phyloP scores from a whole-genome alignment of 1,139 yeast genomes.

The Suhomyces guaymorum region DNA sequence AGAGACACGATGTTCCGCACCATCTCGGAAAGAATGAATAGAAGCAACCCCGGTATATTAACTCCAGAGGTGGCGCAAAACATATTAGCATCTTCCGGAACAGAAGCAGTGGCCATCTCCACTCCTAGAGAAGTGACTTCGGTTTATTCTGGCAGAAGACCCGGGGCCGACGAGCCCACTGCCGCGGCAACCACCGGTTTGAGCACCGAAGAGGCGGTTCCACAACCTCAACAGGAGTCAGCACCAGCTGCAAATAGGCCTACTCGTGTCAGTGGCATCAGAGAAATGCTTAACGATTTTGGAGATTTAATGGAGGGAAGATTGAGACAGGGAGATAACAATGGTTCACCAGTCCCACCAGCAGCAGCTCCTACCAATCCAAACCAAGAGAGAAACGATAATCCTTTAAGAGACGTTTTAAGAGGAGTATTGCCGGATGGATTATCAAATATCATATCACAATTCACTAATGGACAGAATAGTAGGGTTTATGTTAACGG shows the following conservation, averaged over 20 bases:
- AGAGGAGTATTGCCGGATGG: slow-evolving; percentile 17
- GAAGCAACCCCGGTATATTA: slow-evolving; percentile 38
- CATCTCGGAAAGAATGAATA: slow-evolving; percentile 35
- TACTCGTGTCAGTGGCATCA: slow-evolving; percentile 11
- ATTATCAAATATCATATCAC: slow-evolving; percentile 15
- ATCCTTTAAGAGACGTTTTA: slow-evolving; percentile 9
- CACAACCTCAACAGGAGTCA: too few species aligned
- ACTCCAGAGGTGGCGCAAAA: slow-evolving; percentile 45
- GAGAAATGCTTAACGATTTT: slow-evolving; percentile 26
- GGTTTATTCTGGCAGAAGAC: slow-evolving; percentile 2
- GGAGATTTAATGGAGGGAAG: slow-evolving; percentile 24
- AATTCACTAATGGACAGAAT: slow-evolving; percentile 14
- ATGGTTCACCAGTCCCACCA: too few species aligned
- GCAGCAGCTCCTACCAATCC: not conserved
- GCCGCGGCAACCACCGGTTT: slow-evolving; percentile 5
- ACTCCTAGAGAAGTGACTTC: slow-evolving; percentile 5
- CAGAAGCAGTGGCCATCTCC: slow-evolving; percentile 5
- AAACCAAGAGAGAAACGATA: slow-evolving; percentile 2
- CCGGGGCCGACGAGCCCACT: not conserved
- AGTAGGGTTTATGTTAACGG: slow-evolving; percentile 16
- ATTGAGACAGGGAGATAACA: too few species aligned
- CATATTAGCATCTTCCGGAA: slow-evolving; percentile 17
- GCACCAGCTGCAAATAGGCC: slow-evolving; percentile 1
- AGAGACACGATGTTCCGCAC: slow-evolving; percentile 30
- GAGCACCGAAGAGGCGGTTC: not conserved